Percentiles rank a stretch among this genome's conserved stretches.
phyloP scores from a whole-genome alignment of 2,329 filamentous ascomycete species.

The Fusarium caatingaense region DNA sequence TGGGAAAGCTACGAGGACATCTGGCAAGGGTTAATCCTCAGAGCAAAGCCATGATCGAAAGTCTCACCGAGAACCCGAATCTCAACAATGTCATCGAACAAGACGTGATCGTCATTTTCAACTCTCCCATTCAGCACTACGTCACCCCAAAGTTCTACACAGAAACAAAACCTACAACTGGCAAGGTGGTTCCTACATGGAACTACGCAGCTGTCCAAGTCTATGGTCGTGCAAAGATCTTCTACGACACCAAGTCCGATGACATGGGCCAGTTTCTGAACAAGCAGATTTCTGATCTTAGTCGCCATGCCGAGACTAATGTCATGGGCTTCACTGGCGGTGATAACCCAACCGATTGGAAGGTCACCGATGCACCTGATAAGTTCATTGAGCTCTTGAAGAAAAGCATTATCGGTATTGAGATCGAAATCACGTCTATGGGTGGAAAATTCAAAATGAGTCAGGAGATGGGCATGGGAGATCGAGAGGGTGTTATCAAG shows the following conservation, averaged over 20 bases:
- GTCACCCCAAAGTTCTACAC: slow-evolving; percentile 76
- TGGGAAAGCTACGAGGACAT: slow-evolving; percentile 67
- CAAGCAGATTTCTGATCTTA: slow-evolving; percentile 65
- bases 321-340: slow-evolving; percentile 67
- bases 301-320: slow-evolving; percentile 60
- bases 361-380: slow-evolving; percentile 66
- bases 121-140: slow-evolving; percentile 68
- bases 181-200: slow-evolving; percentile 78
- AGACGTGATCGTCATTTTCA: slow-evolving; percentile 74
- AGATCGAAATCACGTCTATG: slow-evolving; percentile 66
- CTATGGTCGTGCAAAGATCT: slow-evolving; percentile 68
- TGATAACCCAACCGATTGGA: slow-evolving; percentile 59
- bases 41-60: slow-evolving; percentile 68
- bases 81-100: slow-evolving; percentile 53
- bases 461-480: slow-evolving; percentile 66
- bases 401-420: slow-evolving; percentile 70
- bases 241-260: slow-evolving; percentile 59
- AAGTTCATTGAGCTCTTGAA: slow-evolving; percentile 67
- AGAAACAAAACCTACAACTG: slow-evolving; percentile 71
- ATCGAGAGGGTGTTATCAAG: slow-evolving; percentile 66
- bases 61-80: slow-evolving; percentile 34
- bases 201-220: slow-evolving; percentile 75
- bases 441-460: slow-evolving; percentile 76
- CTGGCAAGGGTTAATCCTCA: slow-evolving; percentile 73
- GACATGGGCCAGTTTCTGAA: slow-evolving; percentile 60